Conservation (phyloP, 2,329 filamentous ascomycete species). For the Sporothrix globosa region DNA sequence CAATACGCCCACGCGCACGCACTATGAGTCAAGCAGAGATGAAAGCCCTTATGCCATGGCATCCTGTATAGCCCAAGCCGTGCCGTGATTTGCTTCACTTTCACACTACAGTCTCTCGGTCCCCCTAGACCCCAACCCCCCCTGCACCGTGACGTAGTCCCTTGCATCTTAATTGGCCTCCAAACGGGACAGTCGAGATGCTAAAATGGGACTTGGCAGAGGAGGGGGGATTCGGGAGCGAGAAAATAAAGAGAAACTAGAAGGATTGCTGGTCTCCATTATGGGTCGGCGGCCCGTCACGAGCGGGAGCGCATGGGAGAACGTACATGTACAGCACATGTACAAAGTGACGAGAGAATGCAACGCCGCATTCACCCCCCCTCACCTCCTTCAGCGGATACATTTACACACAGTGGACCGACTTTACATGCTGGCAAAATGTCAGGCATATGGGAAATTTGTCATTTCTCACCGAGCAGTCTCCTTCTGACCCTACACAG, state of each 20-base stretch:
- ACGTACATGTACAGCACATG: no score
- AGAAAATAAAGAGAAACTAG: not conserved
- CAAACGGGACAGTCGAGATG: not conserved
- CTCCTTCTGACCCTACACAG: not conserved
- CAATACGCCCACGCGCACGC: not conserved
- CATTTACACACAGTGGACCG: not conserved
- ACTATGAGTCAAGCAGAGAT: not conserved
- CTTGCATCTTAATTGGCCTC: not conserved
- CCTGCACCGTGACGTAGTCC: conserved; percentile 12
- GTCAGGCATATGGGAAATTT: not conserved
- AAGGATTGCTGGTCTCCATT: conserved; percentile 9
- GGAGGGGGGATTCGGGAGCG: not conserved
- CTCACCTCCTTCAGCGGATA: not conserved
- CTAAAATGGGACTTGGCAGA: not conserved
- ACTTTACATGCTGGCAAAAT: not conserved
- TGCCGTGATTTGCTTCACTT: not conserved
- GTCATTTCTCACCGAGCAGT: not conserved
- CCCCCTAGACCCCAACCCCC: not conserved
- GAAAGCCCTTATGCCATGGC: not conserved
- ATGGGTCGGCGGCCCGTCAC: conserved; percentile 24
- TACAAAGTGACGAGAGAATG: not conserved
- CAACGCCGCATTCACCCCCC: not conserved
- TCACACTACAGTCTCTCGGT: no score
- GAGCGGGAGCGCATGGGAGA: conserved; percentile 1
- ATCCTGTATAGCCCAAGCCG: conserved; percentile 1